A percentile compares a stretch with the other conserved stretches of the same genome.
These are phyloP conservation scores for Leishmania aethiopica DNA, from an alignment of 208 protist genomes.

Conservation along the genomic window DNA sequence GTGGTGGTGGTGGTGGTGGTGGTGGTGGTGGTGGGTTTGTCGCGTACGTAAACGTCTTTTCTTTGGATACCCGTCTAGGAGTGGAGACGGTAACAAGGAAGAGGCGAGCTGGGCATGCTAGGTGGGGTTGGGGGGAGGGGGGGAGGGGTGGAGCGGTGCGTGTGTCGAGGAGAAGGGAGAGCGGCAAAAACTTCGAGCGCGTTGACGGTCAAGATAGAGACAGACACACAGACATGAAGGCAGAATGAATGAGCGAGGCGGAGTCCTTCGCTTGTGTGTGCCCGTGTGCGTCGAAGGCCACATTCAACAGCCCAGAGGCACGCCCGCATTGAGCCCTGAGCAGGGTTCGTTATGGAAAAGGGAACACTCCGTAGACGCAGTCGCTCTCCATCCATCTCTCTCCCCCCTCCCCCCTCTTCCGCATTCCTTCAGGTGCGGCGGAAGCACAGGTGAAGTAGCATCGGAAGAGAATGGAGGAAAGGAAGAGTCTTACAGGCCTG, in stretches of 20 bases:
- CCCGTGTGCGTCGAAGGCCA: neutral
- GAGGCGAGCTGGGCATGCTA: neutral
- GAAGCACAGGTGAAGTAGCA: neutral
- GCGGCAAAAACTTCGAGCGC: neutral
- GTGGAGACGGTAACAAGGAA: neutral
- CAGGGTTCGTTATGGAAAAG: neutral
- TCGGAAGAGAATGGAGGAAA: neutral
- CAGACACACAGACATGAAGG: neutral
- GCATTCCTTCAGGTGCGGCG: neutral
- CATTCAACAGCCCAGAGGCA: neutral
- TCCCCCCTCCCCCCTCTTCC: neutral
- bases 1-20: too few species aligned
- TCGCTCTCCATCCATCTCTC: neutral
- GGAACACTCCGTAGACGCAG: neutral
- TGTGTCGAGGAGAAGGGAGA: neutral
- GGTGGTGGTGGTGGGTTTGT: neutral
- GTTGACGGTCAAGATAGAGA: neutral
- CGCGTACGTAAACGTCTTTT: neutral
- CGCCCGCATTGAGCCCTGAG: neutral
- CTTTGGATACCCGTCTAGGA: neutral
- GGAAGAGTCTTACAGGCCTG: neutral
- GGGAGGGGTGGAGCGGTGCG: neutral
- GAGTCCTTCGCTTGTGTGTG: neutral
- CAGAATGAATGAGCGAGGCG: neutral
- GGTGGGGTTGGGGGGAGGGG: neutral